A percentile compares a stretch with the other conserved stretches of the same genome.
Conservation (phyloP, 768 basidiomycete genomes). For the Lactarius indigo region DNA sequence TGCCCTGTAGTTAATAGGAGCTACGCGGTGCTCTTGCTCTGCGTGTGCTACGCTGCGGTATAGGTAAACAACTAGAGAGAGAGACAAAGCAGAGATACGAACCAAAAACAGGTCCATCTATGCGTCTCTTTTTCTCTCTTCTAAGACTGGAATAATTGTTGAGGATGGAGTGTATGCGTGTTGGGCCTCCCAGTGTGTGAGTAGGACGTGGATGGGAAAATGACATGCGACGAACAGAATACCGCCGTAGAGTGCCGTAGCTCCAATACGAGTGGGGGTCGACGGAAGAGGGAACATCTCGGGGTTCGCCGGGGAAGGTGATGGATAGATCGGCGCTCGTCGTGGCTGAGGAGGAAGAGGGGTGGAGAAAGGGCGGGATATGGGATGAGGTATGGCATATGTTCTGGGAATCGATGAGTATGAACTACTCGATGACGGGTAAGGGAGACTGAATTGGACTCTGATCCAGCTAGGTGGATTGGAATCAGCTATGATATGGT, state of each 20-base stretch:
- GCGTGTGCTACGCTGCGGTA: neutral
- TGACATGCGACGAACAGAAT: neutral
- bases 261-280: no score
- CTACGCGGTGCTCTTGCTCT: neutral
- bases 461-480: no score
- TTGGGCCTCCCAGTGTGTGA: neutral
- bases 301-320: no score
- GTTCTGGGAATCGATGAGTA: constrained; percentile 48
- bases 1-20: neutral
- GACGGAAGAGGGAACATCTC: neutral
- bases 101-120: neutral
- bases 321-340: no score
- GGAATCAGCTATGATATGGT: no score
- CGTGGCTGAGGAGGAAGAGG: constrained; percentile 20
- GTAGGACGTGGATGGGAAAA: no score
- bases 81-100: neutral
- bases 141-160: no score
- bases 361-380: constrained; percentile 63
- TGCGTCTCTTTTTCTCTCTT: neutral
- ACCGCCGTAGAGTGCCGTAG: neutral
- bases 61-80: neutral
- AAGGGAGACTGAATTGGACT: no score
- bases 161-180: neutral
- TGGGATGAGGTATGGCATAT: constrained; percentile 42
- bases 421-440: neutral